These are phyloP conservation scores for Boletus sensibilis DNA, from an alignment of 768 basidiomycete genomes.

Conservation along the genomic window DNA sequence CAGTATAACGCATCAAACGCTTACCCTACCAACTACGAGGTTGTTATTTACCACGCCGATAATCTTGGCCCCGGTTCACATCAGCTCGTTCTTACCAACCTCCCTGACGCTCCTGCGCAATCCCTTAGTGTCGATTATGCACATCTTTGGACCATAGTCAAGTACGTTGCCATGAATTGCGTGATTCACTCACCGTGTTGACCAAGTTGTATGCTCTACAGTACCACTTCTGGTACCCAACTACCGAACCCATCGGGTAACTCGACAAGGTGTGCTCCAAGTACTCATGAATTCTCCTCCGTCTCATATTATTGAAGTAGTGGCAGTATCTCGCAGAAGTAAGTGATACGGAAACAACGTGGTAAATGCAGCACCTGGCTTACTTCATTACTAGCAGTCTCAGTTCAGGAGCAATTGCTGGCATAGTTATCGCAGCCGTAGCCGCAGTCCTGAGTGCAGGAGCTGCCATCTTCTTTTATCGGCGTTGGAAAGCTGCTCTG, in stretches of 20 bases:
- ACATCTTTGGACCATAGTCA: slow-evolving; percentile 17
- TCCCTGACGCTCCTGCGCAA: slow-evolving; percentile 19
- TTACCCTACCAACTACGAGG: slow-evolving; percentile 27
- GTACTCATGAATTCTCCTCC: background rate
- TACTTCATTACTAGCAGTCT: slow-evolving; percentile 11
- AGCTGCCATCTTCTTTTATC: slow-evolving; percentile 27
- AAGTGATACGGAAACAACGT: background rate
- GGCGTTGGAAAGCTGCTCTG: slow-evolving; percentile 28
- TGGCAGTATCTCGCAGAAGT: slow-evolving; percentile 9
- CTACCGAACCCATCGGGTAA: background rate
- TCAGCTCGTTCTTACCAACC: slow-evolving; percentile 36
- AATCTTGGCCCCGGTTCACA: slow-evolving; percentile 42
- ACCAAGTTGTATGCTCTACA: background rate
- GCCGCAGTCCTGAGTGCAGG: slow-evolving; percentile 13
- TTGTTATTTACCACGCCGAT: slow-evolving; percentile 34
- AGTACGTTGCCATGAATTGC: slow-evolving; percentile 8
- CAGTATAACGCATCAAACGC: slow-evolving; percentile 21
- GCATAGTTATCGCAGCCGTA: slow-evolving; percentile 17
- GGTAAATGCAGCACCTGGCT: background rate
- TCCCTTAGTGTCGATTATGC: slow-evolving; percentile 37
- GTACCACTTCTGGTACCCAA: background rate
- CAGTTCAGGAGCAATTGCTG: slow-evolving; percentile 24
- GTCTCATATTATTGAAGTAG: background rate
- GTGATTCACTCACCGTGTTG: background rate
- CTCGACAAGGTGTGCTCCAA: slow-evolving; percentile 2